phyloP scores from a whole-genome alignment of 495 filamentous ascomycete genomes.

The Daldinia loculata region DNA sequence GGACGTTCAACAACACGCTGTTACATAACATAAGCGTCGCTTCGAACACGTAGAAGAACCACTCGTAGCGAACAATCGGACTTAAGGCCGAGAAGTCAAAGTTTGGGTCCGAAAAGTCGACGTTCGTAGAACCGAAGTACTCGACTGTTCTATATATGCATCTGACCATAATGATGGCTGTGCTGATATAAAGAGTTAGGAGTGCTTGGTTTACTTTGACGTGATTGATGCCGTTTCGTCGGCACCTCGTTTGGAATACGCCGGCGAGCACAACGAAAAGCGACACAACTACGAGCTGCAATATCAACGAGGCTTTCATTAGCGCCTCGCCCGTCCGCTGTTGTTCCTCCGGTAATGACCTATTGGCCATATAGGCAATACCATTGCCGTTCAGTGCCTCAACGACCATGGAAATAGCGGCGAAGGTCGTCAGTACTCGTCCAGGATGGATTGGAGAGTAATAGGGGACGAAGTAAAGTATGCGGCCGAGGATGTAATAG shows the following conservation, averaged over 20 bases:
- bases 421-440: conserved; percentile 78
- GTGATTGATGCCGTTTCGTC: conserved; percentile 60
- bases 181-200: conserved; percentile 69
- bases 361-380: conserved; percentile 67
- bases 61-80: conserved; percentile 70
- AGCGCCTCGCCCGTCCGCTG: conserved; percentile 65
- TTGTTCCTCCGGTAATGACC: conserved; percentile 51
- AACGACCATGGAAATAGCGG: conserved; percentile 67
- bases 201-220: conserved; percentile 66
- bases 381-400: conserved; percentile 75
- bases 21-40: conserved; percentile 70
- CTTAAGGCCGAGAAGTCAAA: conserved; percentile 51
- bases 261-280: conserved; percentile 67
- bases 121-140: conserved; percentile 59
- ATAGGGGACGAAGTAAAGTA: conserved; percentile 81
- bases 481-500: conserved; percentile 78
- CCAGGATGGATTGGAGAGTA: conserved; percentile 80
- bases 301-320: conserved; percentile 70
- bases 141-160: conserved; percentile 75
- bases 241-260: conserved; percentile 68
- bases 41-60: conserved; percentile 80
- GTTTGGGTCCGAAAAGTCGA: conserved; percentile 36
- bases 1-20: conserved; percentile 65
- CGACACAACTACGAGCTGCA: conserved; percentile 71
- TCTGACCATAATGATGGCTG: conserved; percentile 65